A percentile compares a stretch with the other conserved stretches of the same genome.
phyloP scores from a whole-genome alignment of 1,284 basidiomycete genomes.

The Mycena citricolor region DNA sequence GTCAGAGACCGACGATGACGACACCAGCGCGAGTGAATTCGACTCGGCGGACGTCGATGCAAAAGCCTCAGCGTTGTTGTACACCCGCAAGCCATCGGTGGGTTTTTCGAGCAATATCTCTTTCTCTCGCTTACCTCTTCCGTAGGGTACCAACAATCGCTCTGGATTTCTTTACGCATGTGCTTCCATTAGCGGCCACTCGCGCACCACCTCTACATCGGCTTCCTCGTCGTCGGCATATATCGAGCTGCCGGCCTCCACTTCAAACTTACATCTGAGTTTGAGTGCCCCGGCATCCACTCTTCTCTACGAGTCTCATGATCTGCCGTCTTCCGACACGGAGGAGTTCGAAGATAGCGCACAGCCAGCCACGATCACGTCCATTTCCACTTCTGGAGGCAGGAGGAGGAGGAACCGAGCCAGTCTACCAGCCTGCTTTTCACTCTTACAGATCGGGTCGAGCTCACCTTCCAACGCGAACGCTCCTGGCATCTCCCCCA shows the following conservation, averaged over 20 bases:
- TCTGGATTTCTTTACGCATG: slow-evolving; percentile 59
- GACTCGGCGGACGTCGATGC: slow-evolving; percentile 34
- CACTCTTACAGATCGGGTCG: slow-evolving; percentile 54
- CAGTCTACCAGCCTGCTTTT: slow-evolving; percentile 76
- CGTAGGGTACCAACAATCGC: slow-evolving; percentile 67
- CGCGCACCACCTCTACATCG: slow-evolving; percentile 48
- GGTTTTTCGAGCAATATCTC: too few relatives aligned
- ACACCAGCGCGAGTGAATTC: slow-evolving; percentile 52
- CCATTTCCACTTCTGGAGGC: too few relatives aligned
- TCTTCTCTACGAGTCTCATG: too few relatives aligned
- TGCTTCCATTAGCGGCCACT: too few relatives aligned
- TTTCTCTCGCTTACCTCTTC: too few relatives aligned
- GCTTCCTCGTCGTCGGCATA: slow-evolving; percentile 44
- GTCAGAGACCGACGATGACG: slow-evolving; percentile 59
- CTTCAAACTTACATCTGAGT: too few relatives aligned
- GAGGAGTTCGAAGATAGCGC: too few relatives aligned
- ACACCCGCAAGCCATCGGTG: slow-evolving; percentile 69
- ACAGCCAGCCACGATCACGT: too few relatives aligned
- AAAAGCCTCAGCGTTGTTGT: slow-evolving; percentile 49
- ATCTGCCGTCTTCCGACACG: too few relatives aligned
- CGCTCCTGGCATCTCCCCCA: slow-evolving; percentile 34
- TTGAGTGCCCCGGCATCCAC: too few relatives aligned
- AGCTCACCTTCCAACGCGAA: slow-evolving; percentile 32
- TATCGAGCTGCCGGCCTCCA: too few relatives aligned
- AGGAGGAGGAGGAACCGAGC: slow-evolving; percentile 64